Evolutionary conservation across 2,329 filamentous ascomycete genomes (phyloP), one percentile per base, ranked within the genome.

Genomic region (Fonsecaea pugnacius): DNA sequence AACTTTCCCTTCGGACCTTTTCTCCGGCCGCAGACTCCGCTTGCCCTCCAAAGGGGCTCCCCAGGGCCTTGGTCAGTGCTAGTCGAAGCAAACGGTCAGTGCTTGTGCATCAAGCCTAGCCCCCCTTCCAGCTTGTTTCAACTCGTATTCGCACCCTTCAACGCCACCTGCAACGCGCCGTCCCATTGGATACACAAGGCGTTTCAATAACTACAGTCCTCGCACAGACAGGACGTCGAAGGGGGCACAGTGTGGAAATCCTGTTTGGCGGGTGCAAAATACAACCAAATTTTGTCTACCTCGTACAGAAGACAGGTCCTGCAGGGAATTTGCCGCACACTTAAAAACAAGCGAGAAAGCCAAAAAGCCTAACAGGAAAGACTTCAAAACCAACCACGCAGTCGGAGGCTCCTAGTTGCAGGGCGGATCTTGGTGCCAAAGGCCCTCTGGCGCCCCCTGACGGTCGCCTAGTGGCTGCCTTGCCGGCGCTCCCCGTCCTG

Each of bases 301-400:
- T n/a, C n/a, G n/a, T n/a, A 30, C 4, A 30, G 6, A 48, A 18
- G 18, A 46, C 43, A 48, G 21, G 38, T 14, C 18, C 27, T 24
- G 43, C 43, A 24, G 24, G 43, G 43, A 4, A 27, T 27, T 48
- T 48, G 21, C 43, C 18, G 18, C 21, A 48, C 43, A 16, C 10
- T 48, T 48, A 21, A 48, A 48, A n/a, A n/a, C 43, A 48, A 48
- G 43, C 43, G 43, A 48, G 43, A 21, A 48, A 48, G 43, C 21
- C 43, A 24, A 48, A 46, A 48, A 27, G 43, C 43, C 43, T 24
- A 48, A 14, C 3, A 46, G n/a, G 16, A 9, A 18, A 18, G 8
- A 46, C 10, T 16, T 16, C 4, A 16, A 21, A 46, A n/a, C 40
- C 7, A 46, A n/a, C 40, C n/a, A 21, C n/a, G 21, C 9, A 3